A percentile compares a stretch with the other conserved stretches of the same genome.
These are phyloP conservation scores for Teunomyces cretensis DNA, from an alignment of 805 yeast genomes.

Conservation along the genomic window DNA sequence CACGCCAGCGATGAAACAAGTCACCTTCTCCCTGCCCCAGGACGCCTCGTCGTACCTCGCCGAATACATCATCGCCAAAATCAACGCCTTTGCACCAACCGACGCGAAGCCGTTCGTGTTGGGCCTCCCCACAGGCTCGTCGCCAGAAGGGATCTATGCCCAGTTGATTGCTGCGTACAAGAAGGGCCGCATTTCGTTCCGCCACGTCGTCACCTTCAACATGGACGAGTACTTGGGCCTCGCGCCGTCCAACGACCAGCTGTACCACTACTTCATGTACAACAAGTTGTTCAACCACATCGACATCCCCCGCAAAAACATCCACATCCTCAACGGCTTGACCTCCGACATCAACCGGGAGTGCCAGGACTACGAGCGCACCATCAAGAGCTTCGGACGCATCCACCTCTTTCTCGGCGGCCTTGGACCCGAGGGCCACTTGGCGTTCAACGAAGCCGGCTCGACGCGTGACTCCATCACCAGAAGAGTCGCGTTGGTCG, in stretches of 20 bases:
- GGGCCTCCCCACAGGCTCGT: conserved; percentile 63
- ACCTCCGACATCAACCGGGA: conserved; percentile 45
- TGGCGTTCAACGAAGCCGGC: conserved; percentile 61
- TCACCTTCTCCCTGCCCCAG: conserved; percentile 33
- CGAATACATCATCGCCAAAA: conserved; percentile 41
- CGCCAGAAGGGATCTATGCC: conserved; percentile 56
- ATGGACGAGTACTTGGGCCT: conserved; percentile 62
- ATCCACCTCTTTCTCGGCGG: conserved; percentile 59
- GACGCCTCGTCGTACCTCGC: conserved; percentile 49
- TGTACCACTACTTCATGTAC: conserved; percentile 59
- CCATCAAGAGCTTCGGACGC: conserved; percentile 47
- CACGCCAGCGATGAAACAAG: conserved; percentile 31
- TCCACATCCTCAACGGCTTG: conserved; percentile 55
- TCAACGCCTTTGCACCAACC: conserved; percentile 47
- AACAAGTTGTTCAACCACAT: conserved; percentile 55
- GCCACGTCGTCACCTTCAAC: conserved; percentile 57
- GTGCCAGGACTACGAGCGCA: conserved; percentile 48
- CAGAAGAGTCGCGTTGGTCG: conserved; percentile 46
- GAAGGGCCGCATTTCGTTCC: conserved; percentile 43
- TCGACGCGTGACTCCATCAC: conserved; percentile 46
- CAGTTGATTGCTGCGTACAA: conserved; percentile 45
- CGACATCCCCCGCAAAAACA: conserved; percentile 51
- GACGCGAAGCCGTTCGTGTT: conserved; percentile 48
- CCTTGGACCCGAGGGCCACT: conserved; percentile 60
- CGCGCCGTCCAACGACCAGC: conserved; percentile 46